Evolutionary conservation across 1,284 basidiomycete species (phyloP).

Genomic region (Irpex sp.): DNA sequence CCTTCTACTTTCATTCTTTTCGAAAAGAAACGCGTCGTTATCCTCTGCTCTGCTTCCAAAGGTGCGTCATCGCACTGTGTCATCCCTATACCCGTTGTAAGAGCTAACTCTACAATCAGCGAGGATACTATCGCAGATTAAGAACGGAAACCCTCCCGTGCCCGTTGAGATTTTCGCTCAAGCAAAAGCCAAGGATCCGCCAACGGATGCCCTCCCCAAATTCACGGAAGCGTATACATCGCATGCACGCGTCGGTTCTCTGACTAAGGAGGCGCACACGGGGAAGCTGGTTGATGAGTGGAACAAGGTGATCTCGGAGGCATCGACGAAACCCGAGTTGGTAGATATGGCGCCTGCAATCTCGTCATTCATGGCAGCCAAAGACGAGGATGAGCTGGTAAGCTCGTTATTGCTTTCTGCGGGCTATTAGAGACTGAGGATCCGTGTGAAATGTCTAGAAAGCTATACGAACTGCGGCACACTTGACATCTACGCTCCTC

Average conservation of each 20-base stretch:
- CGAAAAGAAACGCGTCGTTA: constrained; percentile 69
- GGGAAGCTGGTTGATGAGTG: constrained; percentile 84
- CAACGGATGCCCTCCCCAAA: constrained; percentile 64
- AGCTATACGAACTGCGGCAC: constrained; percentile 71
- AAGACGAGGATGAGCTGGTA: constrained; percentile 90
- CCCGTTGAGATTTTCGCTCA: constrained; percentile 67
- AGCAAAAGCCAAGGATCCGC: constrained; percentile 70
- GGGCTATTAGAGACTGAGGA: neutral
- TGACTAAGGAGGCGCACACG: constrained; percentile 74
- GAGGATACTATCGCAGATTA: constrained; percentile 71
- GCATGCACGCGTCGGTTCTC: constrained; percentile 60
- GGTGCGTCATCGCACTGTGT: constrained; percentile 42
- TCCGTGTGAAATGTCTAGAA: constrained; percentile 48
- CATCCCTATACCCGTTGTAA: neutral
- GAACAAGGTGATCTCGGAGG: constrained; percentile 56
- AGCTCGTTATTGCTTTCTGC: constrained; percentile 25
- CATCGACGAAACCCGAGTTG: constrained; percentile 62
- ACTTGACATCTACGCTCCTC: constrained; percentile 84
- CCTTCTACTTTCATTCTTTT: constrained; percentile 90
- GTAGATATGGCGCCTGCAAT: constrained; percentile 79
- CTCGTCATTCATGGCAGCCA: constrained; percentile 79
- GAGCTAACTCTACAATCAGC: constrained; percentile 38
- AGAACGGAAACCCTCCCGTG: constrained; percentile 48
- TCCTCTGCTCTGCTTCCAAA: constrained; percentile 89
- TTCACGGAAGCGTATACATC: constrained; percentile 57